Conservation (phyloP, 1,139 yeast genomes). For the Kazachstania sp. region DNA sequence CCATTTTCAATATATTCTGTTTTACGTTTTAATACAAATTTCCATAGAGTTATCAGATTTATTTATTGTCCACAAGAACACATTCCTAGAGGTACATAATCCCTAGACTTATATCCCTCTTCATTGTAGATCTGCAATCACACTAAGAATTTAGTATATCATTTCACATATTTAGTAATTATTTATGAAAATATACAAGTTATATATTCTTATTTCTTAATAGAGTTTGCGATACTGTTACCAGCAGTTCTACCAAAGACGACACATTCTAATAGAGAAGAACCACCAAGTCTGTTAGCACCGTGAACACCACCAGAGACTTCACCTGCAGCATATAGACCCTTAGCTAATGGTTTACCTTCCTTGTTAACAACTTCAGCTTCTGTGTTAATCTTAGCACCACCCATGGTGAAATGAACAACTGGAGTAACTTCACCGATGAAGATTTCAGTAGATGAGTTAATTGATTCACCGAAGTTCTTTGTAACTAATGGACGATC, state of each 20-base stretch:
- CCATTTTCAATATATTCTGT: too few species aligned
- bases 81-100: too few species aligned
- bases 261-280: conserved; percentile 71
- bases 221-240: conserved; percentile 16
- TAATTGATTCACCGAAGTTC: conserved; percentile 23
- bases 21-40: too few species aligned
- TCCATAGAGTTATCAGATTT: too few species aligned
- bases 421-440: conserved; percentile 55
- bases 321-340: conserved; percentile 72
- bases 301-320: conserved; percentile 82
- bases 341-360: conserved; percentile 41
- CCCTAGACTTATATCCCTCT: too few species aligned
- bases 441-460: conserved; percentile 24
- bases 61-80: too few species aligned
- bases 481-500: conserved; percentile 30
- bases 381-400: conserved; percentile 55
- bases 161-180: too few species aligned
- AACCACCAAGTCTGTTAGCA: conserved; percentile 67
- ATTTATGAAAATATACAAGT: too few species aligned
- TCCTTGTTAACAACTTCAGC: conserved; percentile 45
- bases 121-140: too few species aligned
- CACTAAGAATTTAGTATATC: too few species aligned
- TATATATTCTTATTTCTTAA: not conserved
- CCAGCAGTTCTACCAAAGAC: conserved; percentile 56
- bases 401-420: conserved; percentile 83